Evolutionary conservation across 2,329 filamentous ascomycete genomes (phyloP).

Genomic region (Neurospora sp.): DNA sequence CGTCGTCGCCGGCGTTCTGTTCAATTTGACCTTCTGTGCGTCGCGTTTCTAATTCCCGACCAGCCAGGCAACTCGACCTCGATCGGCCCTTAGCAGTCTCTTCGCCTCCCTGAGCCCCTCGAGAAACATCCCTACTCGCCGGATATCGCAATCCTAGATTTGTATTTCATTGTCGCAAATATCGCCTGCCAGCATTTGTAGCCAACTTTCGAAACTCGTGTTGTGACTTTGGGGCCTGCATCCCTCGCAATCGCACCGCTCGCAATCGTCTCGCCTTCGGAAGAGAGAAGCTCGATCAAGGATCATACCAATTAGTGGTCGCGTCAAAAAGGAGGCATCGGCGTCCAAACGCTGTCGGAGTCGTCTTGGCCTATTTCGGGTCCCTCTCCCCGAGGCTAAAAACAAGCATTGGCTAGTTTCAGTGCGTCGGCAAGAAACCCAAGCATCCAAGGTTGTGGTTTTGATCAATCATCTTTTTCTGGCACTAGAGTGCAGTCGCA

Average conservation of each 20-base stretch:
- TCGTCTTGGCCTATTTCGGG: neutral
- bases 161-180: neutral
- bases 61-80: constrained; percentile 9
- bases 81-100: constrained; percentile 1
- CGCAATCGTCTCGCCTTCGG: neutral
- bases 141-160: neutral
- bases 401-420: neutral
- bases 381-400: neutral
- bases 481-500: constrained; percentile 29
- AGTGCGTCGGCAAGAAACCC: neutral
- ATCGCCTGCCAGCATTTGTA: neutral
- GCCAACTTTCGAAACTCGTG: neutral
- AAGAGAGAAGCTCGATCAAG: neutral
- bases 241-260: neutral
- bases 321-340: neutral
- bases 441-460: constrained; percentile 4
- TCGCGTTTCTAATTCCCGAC: constrained; percentile 13
- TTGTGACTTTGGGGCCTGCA: neutral
- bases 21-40: constrained; percentile 5
- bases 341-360: neutral
- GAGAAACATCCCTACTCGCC: neutral
- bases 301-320: neutral
- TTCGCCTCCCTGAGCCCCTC: constrained; percentile 1
- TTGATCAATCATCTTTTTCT: constrained; percentile 1
- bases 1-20: constrained; percentile 1